A percentile compares a stretch with the other conserved stretches of the same genome.
phyloP scores from a whole-genome alignment of 2,329 filamentous ascomycete species.

The Hirsutella thompsonii region DNA sequence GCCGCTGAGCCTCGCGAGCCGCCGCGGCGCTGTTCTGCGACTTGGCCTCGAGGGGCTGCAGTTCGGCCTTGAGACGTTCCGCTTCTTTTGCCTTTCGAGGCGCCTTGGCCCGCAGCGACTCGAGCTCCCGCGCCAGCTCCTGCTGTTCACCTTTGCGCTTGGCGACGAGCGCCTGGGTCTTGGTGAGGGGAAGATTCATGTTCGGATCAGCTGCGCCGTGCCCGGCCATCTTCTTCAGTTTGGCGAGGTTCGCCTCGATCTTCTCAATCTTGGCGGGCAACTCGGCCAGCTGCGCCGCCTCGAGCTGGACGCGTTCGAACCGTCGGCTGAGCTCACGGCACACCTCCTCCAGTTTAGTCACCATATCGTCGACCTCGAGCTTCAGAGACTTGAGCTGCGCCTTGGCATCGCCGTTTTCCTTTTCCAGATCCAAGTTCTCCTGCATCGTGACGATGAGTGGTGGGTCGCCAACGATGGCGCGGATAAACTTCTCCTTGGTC shows the following conservation, averaged over 20 bases:
- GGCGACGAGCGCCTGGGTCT: slow-evolving; percentile 40
- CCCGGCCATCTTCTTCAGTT: slow-evolving; percentile 25
- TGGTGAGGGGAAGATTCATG: slow-evolving; percentile 42
- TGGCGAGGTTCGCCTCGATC: slow-evolving; percentile 33
- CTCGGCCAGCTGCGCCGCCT: slow-evolving; percentile 34
- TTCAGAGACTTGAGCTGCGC: slow-evolving; percentile 68
- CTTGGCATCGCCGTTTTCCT: slow-evolving; percentile 56
- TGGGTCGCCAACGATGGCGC: slow-evolving; percentile 80
- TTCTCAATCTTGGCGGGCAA: slow-evolving; percentile 36
- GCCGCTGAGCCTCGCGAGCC: slow-evolving; percentile 56
- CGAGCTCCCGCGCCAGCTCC: slow-evolving; percentile 50
- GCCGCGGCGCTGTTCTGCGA: slow-evolving; percentile 51
- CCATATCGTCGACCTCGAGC: slow-evolving; percentile 60
- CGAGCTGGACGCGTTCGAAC: slow-evolving; percentile 36
- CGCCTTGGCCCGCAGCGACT: slow-evolving; percentile 46
- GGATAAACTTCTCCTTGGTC: slow-evolving; percentile 95
- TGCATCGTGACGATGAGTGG: slow-evolving; percentile 70
- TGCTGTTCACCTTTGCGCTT: slow-evolving; percentile 35
- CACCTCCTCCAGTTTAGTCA: slow-evolving; percentile 56
- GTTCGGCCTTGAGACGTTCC: slow-evolving; percentile 53
- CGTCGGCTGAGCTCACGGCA: slow-evolving; percentile 44
- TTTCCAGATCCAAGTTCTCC: slow-evolving; percentile 71
- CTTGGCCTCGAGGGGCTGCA: slow-evolving; percentile 55
- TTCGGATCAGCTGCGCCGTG: slow-evolving; percentile 22
- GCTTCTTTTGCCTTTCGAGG: slow-evolving; percentile 55